Evolutionary conservation across 2,329 filamentous ascomycete species (phyloP).

Genomic region (Aschersonia sp.): DNA sequence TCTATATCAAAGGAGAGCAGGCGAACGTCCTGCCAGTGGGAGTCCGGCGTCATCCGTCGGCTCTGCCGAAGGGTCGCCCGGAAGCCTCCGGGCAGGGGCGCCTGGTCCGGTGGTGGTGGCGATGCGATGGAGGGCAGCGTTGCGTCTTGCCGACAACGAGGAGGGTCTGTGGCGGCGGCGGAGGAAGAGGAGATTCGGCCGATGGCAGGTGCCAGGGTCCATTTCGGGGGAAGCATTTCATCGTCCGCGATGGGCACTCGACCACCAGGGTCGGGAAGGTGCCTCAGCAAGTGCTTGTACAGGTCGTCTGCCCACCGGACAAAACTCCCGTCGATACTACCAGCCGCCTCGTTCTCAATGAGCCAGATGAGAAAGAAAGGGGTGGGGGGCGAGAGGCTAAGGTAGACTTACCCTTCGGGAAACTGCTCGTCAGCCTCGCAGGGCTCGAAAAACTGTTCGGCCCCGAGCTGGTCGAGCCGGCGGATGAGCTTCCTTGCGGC

Average conservation of each 20-base stretch:
- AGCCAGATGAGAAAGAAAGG: background rate
- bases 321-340: slow-evolving; percentile 68
- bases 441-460: slow-evolving; percentile 55
- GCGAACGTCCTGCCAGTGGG: slow-evolving; percentile 91
- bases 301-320: slow-evolving; percentile 63
- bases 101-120: slow-evolving; percentile 17
- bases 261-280: slow-evolving; percentile 55
- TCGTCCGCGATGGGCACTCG: slow-evolving; percentile 58
- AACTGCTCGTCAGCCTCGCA: slow-evolving; percentile 92
- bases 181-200: background rate
- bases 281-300: slow-evolving; percentile 47
- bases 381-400: too few species aligned
- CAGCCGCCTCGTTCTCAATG: background rate
- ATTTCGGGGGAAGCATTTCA: slow-evolving; percentile 62
- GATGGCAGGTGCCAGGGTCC: slow-evolving; percentile 18
- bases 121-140: slow-evolving; percentile 3
- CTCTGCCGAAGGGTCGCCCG: slow-evolving; percentile 50
- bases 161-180: slow-evolving; percentile 24
- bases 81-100: slow-evolving; percentile 44
- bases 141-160: slow-evolving; percentile 5
- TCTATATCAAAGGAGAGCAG: slow-evolving; percentile 49
- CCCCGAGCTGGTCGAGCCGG: slow-evolving; percentile 71
- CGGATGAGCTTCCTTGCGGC: slow-evolving; percentile 79
- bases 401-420: slow-evolving; percentile 60
- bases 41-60: slow-evolving; percentile 53